Evolutionary conservation across 2,329 filamentous ascomycete genomes (phyloP).

Genomic region (Ustulina deusta): DNA sequence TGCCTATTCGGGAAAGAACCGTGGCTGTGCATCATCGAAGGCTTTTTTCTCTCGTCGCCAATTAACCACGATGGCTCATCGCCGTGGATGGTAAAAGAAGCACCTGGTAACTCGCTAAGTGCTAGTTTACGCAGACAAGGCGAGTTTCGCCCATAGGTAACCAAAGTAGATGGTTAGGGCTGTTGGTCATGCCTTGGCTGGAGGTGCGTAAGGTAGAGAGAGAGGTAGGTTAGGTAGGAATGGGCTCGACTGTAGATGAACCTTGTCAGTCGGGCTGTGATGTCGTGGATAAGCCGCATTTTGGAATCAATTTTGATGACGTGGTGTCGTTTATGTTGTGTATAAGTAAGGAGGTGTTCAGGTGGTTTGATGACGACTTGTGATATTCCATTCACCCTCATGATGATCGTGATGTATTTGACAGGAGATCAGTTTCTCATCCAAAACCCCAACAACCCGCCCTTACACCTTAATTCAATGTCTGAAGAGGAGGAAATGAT

Average conservation of each 20-base stretch:
- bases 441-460: neutral
- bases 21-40: slow-evolving; percentile 22
- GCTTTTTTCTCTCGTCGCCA: slow-evolving; percentile 6
- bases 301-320: slow-evolving; percentile 7
- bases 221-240: neutral
- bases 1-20: slow-evolving; percentile 31
- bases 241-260: neutral
- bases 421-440: neutral
- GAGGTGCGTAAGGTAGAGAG: neutral
- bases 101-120: too few relatives aligned
- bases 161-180: neutral
- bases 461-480: neutral
- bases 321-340: neutral
- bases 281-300: neutral
- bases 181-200: slow-evolving; percentile 10
- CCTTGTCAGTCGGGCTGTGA: neutral
- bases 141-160: neutral
- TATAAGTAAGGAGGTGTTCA: slow-evolving; percentile 19
- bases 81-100: neutral
- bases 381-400: neutral
- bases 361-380: neutral
- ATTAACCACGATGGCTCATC: slow-evolving; percentile 25
- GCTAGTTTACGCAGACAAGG: neutral
- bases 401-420: neutral
- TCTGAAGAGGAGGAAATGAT: neutral